These are phyloP conservation scores for Malassezia nana DNA, from an alignment of 1,284 basidiomycete species.

Conservation along the genomic window DNA sequence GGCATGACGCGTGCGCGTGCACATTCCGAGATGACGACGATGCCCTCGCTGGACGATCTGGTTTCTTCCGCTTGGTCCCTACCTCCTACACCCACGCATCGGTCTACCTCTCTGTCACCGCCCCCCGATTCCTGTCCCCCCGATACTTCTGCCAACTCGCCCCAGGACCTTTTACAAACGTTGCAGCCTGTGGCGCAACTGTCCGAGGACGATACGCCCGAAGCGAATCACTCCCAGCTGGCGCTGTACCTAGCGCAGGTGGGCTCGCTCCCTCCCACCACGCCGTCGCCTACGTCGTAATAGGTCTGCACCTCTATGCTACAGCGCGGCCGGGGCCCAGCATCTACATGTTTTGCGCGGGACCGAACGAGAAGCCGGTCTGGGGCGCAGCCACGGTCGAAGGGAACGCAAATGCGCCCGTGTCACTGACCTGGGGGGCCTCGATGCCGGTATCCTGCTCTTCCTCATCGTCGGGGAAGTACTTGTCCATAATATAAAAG, in stretches of 20 bases:
- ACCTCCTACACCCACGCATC: not conserved
- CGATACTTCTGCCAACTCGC: too few species aligned
- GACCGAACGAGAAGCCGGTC: conserved; percentile 43
- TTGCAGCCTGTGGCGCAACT: not conserved
- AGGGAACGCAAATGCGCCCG: conserved; percentile 68
- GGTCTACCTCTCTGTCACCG: too few species aligned
- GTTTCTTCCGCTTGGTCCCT: not conserved
- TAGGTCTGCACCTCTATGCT: conserved; percentile 10
- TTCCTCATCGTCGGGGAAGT: conserved; percentile 52
- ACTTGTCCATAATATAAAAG: conserved; percentile 67
- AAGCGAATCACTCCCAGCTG: not conserved
- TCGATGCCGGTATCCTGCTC: conserved; percentile 59
- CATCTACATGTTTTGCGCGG: conserved; percentile 33
- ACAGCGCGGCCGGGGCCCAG: conserved; percentile 6
- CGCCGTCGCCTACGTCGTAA: not conserved
- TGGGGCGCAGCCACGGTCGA: conserved; percentile 48
- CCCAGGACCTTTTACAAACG: not conserved
- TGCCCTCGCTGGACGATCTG: not conserved
- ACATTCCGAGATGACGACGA: conserved; percentile 9
- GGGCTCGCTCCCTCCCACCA: not conserved
- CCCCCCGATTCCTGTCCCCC: too few species aligned
- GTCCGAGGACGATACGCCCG: not conserved
- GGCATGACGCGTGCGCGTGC: conserved; percentile 10
- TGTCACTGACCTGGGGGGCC: conserved; percentile 71
- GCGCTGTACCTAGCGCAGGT: not conserved